A percentile compares a stretch with the other conserved stretches of the same genome.
Evolutionary conservation across 1,284 basidiomycete genomes (phyloP).

Genomic region (Microstroma glucosiphilum): DNA sequence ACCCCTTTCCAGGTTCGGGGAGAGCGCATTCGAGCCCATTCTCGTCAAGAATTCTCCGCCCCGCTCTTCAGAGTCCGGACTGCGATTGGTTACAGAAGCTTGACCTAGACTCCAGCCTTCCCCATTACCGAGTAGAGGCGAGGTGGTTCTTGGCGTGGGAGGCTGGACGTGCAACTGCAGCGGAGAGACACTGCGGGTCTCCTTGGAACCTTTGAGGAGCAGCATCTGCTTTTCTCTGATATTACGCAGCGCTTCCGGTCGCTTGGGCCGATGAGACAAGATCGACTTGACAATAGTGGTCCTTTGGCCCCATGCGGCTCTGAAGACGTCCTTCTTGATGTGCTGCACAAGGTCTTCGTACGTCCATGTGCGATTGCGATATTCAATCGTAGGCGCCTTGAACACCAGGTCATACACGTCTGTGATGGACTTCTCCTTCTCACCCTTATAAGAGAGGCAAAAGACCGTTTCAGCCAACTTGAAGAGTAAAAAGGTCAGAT

Average conservation of each 20-base stretch:
- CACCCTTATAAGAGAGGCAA: slow-evolving; percentile 55
- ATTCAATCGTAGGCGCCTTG: slow-evolving; percentile 61
- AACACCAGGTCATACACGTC: slow-evolving; percentile 58
- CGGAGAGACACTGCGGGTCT: slow-evolving; percentile 1
- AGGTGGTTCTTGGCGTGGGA: not conserved
- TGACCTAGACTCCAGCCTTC: no score
- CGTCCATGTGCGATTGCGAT: slow-evolving; percentile 79
- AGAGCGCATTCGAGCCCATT: no score
- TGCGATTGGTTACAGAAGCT: no score
- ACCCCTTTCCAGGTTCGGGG: no score
- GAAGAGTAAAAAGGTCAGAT: slow-evolving; percentile 71
- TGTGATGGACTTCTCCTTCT: slow-evolving; percentile 54
- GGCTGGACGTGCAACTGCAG: slow-evolving; percentile 1
- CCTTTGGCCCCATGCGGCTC: slow-evolving; percentile 46
- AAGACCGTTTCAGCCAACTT: slow-evolving; percentile 64
- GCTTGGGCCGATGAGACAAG: slow-evolving; percentile 25
- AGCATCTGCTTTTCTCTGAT: slow-evolving; percentile 11
- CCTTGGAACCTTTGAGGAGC: not conserved
- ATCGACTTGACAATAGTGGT: slow-evolving; percentile 40
- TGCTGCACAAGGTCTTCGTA: slow-evolving; percentile 42
- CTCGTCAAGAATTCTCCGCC: no score
- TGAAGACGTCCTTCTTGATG: slow-evolving; percentile 46
- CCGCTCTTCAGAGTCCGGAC: no score
- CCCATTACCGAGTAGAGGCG: no score
- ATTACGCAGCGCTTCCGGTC: slow-evolving; percentile 14